Evolutionary conservation across 192 early-diverging fungal species (phyloP).

Genomic region (Rhizophagus sp.): DNA sequence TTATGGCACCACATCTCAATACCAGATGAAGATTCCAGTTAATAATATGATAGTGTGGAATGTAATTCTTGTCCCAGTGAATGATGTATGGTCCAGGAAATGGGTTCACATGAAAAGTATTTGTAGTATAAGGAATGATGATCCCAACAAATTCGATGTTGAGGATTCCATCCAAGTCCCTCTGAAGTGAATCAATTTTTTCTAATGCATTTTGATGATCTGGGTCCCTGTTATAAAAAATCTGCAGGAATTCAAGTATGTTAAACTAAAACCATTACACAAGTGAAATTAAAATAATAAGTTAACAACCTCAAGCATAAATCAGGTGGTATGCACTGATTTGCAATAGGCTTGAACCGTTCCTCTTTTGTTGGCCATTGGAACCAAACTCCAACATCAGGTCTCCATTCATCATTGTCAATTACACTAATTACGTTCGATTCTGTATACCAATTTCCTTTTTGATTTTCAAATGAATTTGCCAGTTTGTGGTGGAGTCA

Average conservation of each 20-base stretch:
- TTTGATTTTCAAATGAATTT: not conserved
- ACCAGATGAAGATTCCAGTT: no score
- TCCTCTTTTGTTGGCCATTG: not conserved
- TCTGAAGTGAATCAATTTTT: not conserved
- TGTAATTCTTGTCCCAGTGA: no score
- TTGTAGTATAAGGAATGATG: no score
- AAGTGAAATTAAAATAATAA: not conserved
- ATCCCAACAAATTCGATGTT: no score
- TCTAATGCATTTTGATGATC: not conserved
- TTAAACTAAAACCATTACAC: not conserved
- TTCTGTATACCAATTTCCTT: not conserved
- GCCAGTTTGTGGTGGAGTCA: not conserved
- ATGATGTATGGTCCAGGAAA: no score
- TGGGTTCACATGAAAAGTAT: no score
- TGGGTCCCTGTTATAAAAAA: not conserved
- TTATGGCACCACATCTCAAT: no score
- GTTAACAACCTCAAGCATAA: not conserved
- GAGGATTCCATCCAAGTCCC: not conserved
- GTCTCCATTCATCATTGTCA: no score
- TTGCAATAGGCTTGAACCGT: not conserved
- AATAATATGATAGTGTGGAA: no score
- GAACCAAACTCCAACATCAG: no score
- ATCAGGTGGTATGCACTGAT: not conserved
- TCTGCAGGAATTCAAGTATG: not conserved
- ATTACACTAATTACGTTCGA: not conserved